A percentile compares a stretch with the other conserved stretches of the same genome.
These are phyloP conservation scores for Fusarium setosum DNA, from an alignment of 2,329 filamentous ascomycete genomes.

Conservation along the genomic window DNA sequence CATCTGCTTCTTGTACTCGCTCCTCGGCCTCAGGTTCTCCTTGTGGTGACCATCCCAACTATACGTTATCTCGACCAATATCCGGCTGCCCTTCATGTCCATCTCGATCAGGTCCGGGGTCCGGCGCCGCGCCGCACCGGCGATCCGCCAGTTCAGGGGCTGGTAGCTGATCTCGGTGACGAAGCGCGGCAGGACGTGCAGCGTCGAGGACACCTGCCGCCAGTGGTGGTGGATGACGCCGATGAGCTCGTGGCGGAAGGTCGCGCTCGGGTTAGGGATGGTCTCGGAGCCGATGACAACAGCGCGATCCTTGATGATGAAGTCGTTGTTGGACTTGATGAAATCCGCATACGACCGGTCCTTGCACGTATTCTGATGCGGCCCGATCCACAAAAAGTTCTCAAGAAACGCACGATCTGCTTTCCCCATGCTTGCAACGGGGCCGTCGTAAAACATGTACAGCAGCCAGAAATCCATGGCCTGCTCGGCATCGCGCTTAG, in stretches of 20 bases:
- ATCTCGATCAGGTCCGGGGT: conserved; percentile 54
- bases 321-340: conserved; percentile 33
- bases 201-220: conserved; percentile 28
- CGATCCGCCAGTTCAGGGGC: conserved; percentile 51
- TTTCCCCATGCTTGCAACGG: conserved; percentile 54
- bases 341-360: conserved; percentile 62
- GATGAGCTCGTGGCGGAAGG: conserved; percentile 44
- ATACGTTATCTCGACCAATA: conserved; percentile 58
- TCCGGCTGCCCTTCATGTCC: conserved; percentile 51
- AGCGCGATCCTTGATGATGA: conserved; percentile 30
- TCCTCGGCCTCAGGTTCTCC: neutral
- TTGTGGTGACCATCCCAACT: conserved; percentile 42
- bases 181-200: conserved; percentile 12
- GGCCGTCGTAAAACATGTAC: conserved; percentile 73
- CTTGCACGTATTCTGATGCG: conserved; percentile 58
- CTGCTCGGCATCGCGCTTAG: conserved; percentile 52
- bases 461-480: conserved; percentile 65
- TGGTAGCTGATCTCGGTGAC: conserved; percentile 52
- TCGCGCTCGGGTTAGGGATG: conserved; percentile 46
- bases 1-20: neutral
- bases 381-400: conserved; percentile 56
- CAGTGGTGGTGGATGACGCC: conserved; percentile 44
- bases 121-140: conserved; percentile 43
- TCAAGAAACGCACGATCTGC: conserved; percentile 59
- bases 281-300: conserved; percentile 54